Base-by-base conservation (phyloP, 208 protist species). In the Acanthamoeba lenticulata region DNA sequence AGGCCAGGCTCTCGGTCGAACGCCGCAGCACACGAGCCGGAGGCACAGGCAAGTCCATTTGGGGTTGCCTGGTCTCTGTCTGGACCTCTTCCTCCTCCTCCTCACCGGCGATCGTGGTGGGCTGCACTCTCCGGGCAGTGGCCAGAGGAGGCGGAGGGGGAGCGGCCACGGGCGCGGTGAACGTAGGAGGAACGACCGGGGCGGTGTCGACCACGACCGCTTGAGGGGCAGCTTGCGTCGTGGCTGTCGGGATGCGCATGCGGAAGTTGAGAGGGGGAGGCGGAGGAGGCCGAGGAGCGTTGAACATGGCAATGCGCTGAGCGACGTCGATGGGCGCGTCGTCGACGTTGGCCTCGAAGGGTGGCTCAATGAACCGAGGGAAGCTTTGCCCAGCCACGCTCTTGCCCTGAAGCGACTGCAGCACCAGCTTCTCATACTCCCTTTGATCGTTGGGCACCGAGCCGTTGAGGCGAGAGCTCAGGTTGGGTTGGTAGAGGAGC, bases 401-500 rank as follows among this genome's bases (percentile, higher is more conserved):
- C 34, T 6, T 27, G n/a, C 72, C 72, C 72, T 83, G 72, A 6
- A 83, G 72, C 11, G 72, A 83, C 40, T 83, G 17, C 2, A 4
- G 2, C n/a, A 83, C 72, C 72, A 74, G 4, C 32, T 3, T 11
- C 7, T 3, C 65, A 38, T 24, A 74, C 65, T 74, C 65, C 11
- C 7, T 3, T 2, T 38, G 6, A 19, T 74, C 34, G 65, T 38
- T 74, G 65, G 65, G 65, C 32, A 34, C n/a, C 1, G 34, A 2
- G 19, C 85, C 52, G 57, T 91, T 91, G 55, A 91, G 57, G 32
- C 85, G 85, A 9, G 55, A 74, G 29, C 27, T 45, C 52, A 91
- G 85, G 57, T 91, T 91, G 85, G 85, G 85, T 29, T 91, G 85
- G 85, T 91, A 91, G 34, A 91, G 85, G 5, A 91, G 85, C 85